Percentiles rank a stretch among this genome's conserved stretches.
phyloP scores from a whole-genome alignment of 192 early-diverging fungal genomes.

The Podila verticillata region DNA sequence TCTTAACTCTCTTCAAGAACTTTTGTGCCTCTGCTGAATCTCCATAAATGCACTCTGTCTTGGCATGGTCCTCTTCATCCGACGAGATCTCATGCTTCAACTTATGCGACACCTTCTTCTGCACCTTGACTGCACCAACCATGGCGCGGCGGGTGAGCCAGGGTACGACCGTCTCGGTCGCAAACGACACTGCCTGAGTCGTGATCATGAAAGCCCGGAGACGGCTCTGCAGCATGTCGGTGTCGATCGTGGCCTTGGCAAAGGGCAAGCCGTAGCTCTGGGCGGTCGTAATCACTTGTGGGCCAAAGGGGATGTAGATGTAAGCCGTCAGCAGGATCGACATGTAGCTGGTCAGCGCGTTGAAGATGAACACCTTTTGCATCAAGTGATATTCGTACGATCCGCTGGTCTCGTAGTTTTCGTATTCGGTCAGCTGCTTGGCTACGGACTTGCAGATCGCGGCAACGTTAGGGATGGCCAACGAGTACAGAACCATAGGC shows the following conservation, averaged over 20 bases:
- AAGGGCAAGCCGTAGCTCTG: constrained; percentile 50
- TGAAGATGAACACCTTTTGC: constrained; percentile 89
- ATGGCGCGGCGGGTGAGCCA: constrained; percentile 62
- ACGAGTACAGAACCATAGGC: constrained; percentile 80
- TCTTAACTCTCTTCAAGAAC: constrained; percentile 65
- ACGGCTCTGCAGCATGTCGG: constrained; percentile 64
- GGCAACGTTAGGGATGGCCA: constrained; percentile 76
- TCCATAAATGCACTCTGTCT: constrained; percentile 37
- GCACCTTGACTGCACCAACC: constrained; percentile 29
- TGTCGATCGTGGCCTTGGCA: constrained; percentile 58
- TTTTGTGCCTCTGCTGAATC: constrained; percentile 41
- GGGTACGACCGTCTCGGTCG: constrained; percentile 81
- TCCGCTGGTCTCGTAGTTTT: constrained; percentile 83
- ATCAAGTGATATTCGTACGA: constrained; percentile 75
- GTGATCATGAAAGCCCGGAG: constrained; percentile 85
- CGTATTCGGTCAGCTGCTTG: constrained; percentile 74
- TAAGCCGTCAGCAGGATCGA: constrained; percentile 89
- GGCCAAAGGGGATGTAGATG: constrained; percentile 87
- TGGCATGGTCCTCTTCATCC: constrained; percentile 7
- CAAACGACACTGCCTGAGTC: constrained; percentile 81
- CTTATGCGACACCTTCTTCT: constrained; percentile 51
- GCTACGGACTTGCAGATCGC: constrained; percentile 72
- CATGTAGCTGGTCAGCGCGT: constrained; percentile 83
- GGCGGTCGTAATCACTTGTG: constrained; percentile 67
- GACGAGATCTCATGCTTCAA: constrained; percentile 11